Evolutionary conservation across 768 basidiomycete genomes (phyloP).

Genomic region (Suillus subluteus): DNA sequence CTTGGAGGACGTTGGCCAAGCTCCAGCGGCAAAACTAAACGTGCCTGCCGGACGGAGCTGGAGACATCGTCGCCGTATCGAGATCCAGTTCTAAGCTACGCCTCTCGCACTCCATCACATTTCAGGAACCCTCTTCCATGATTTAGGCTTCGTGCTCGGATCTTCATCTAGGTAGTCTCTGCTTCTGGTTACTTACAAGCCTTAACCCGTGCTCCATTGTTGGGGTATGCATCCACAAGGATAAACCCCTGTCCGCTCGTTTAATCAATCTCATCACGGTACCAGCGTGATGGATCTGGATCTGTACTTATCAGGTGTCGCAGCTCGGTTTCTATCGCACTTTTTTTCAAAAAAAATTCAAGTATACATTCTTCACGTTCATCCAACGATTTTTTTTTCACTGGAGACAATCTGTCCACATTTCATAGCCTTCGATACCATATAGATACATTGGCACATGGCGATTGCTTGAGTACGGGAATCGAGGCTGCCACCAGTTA

Average conservation of each 20-base stretch:
- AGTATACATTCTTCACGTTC: slow-evolving; percentile 3
- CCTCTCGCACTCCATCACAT: neutral
- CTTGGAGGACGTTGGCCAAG: slow-evolving; percentile 11
- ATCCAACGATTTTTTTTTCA: slow-evolving; percentile 9
- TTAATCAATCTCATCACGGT: slow-evolving; percentile 25
- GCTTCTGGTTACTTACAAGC: neutral
- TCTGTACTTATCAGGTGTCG: slow-evolving; percentile 30
- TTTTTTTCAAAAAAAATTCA: neutral
- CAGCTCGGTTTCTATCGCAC: slow-evolving; percentile 11
- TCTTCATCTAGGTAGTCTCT: neutral
- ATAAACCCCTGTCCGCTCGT: slow-evolving; percentile 34
- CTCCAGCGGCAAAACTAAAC: neutral
- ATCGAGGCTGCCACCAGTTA: neutral
- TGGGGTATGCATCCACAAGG: slow-evolving; percentile 29
- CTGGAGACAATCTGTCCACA: neutral
- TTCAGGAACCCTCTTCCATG: slow-evolving; percentile 5
- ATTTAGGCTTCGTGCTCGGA: slow-evolving; percentile 7
- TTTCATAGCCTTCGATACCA: slow-evolving; percentile 11
- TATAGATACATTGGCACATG: neutral
- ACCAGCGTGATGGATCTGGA: slow-evolving; percentile 22
- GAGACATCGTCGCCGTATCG: slow-evolving; percentile 18
- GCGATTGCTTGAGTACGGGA: neutral
- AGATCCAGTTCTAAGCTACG: slow-evolving; percentile 17
- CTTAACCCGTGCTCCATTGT: slow-evolving; percentile 1
- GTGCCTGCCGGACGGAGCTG: slow-evolving; percentile 12